Base-by-base conservation (phyloP, 164 flowering plant species). In the Magnolia changhungtana region DNA sequence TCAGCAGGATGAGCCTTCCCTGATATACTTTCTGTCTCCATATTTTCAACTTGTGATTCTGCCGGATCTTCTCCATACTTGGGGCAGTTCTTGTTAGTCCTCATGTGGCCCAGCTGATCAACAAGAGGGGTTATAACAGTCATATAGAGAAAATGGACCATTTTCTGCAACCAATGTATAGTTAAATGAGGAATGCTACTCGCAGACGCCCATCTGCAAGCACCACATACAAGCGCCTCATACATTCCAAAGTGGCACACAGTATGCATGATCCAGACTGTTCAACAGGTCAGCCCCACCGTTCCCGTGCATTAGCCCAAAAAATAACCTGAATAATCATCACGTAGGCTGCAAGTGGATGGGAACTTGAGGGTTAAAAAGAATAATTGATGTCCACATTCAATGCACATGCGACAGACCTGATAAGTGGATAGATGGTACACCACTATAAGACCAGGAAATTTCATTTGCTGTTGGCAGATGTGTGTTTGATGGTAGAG, bases 1-100 rank as follows among this genome's bases (percentile, higher is more conserved):
- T 93, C 97, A 21, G 79, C 23, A 52, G 81, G 65, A 81, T 59
- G 85, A 45, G 84, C 73, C 71, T 87, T 91, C 50, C 78, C 87
- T 16, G 83, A 77, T 59, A 80, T 75, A 52, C 79, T 91, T 13
- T 93, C 94, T 50, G 65, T 69, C 64, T 87, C 91, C n/a, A 76
- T 73, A 74, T 72, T 73, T 55, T 95, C 94, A 20, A 76, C 78
- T 63, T 82, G 90, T 50, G 83, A 20, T 68, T 94, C 97, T 55
- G 61, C 18, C 29, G 75, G 74, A 73, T 92, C 96, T 83, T 92
- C 95, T 78, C 96, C 84, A 82, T 92, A 93, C 86, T 80, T 90
- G 65, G 99, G 99, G 85, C 99, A 96, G 82, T 94, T 86, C 84
- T 96, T 96, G 86, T 94, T 96, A 74, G 99, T 96, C 85, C 94